These are phyloP conservation scores for Thymus mandschuricus DNA, from an alignment of 257 asterid genomes.

Conservation along the genomic window DNA sequence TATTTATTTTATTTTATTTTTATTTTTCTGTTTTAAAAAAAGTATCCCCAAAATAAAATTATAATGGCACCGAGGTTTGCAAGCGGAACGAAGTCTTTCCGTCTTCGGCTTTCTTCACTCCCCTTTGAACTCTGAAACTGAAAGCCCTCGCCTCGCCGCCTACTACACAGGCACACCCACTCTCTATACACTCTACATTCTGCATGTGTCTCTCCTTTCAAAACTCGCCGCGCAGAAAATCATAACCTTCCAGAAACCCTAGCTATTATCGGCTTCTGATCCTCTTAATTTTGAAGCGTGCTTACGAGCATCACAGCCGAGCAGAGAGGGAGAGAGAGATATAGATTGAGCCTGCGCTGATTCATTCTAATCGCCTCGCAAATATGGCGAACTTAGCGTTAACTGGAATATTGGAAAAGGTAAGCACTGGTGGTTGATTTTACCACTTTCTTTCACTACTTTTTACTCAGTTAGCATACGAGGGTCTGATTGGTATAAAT, in stretches of 20 bases:
- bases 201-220: slow-evolving; percentile 3
- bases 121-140: slow-evolving; percentile 24
- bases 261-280: slow-evolving; percentile 8
- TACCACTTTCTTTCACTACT: not conserved
- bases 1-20: too few species aligned
- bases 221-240: not conserved
- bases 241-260: not conserved
- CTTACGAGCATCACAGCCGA: slow-evolving; percentile 9
- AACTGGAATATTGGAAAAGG: slow-evolving; percentile 85
- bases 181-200: not conserved
- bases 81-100: slow-evolving; percentile 1
- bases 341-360: not conserved
- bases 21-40: too few species aligned
- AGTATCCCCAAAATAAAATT: not conserved
- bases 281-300: slow-evolving; percentile 3
- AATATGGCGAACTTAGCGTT: slow-evolving; percentile 45
- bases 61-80: not conserved
- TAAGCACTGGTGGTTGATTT: slow-evolving; percentile 32
- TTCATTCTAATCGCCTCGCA: slow-evolving; percentile 23
- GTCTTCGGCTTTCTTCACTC: slow-evolving; percentile 12
- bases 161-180: not conserved
- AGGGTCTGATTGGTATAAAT: not conserved
- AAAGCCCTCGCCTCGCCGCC: slow-evolving; percentile 24
- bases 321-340: not conserved
- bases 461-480: not conserved